These are phyloP conservation scores for Ophiobolus disseminans DNA, from an alignment of 2,329 filamentous ascomycete species.

Conservation along the genomic window DNA sequence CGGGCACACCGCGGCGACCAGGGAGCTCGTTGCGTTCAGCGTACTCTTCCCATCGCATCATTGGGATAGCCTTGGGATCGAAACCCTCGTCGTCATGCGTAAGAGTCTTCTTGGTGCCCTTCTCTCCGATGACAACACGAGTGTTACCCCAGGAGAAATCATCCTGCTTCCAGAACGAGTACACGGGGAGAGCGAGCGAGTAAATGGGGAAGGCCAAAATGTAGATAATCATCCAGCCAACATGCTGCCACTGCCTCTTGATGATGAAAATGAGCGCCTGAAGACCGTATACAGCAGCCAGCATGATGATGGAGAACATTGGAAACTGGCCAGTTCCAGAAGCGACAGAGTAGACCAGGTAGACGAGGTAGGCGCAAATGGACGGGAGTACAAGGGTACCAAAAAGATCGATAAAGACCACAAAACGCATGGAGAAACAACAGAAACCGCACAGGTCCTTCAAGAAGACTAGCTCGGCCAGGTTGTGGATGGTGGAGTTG, in stretches of 20 bases:
- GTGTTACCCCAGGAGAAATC: conserved; percentile 99
- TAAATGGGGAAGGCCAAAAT: conserved; percentile 94
- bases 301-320: conserved; percentile 83
- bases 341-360: conserved; percentile 82
- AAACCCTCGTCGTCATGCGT: conserved; percentile 83
- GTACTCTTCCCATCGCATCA: conserved; percentile 98
- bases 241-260: conserved; percentile 96
- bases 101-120: conserved; percentile 87
- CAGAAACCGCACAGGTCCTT: conserved; percentile 98
- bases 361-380: conserved; percentile 84
- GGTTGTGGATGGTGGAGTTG: conserved; percentile 97
- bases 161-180: conserved; percentile 99
- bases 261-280: conserved; percentile 96
- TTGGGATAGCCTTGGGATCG: conserved; percentile 88
- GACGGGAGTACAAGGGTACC: conserved; percentile 92
- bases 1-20: conserved; percentile 76
- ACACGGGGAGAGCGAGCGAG: conserved; percentile 87
- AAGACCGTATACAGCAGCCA: conserved; percentile 91
- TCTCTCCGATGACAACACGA: conserved; percentile 93
- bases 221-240: conserved; percentile 99
- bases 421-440: conserved; percentile 96
- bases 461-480: conserved; percentile 87
- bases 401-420: conserved; percentile 92
- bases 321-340: conserved; percentile 77
- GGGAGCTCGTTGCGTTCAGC: conserved; percentile 85